Conservation (phyloP, 345 rosid genomes). For the Sonneratia caseolaris region DNA sequence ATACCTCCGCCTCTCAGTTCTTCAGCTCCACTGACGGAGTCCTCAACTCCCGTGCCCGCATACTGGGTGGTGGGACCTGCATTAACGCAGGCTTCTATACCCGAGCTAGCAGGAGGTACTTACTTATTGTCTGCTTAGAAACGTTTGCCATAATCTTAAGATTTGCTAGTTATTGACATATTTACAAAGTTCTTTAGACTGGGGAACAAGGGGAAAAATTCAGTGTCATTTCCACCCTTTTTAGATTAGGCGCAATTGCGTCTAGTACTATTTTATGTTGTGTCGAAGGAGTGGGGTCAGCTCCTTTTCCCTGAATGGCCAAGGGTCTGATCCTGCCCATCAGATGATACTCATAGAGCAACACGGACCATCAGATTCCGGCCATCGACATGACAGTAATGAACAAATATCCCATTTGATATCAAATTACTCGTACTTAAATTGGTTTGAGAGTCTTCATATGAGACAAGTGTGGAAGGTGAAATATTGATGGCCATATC, state of each 20-base stretch:
- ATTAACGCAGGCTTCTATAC: conserved; percentile 96
- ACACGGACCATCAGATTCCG: not conserved
- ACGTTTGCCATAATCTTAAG: not conserved
- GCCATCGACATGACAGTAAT: not conserved
- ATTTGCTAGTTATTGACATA: not conserved
- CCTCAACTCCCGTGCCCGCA: conserved; percentile 76
- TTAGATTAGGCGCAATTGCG: not conserved
- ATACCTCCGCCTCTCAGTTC: conserved; percentile 69
- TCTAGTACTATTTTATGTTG: not conserved
- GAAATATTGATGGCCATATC: not conserved
- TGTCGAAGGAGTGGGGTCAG: too few relatives aligned
- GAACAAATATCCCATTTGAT: not conserved
- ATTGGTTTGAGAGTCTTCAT: not conserved
- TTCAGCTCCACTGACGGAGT: conserved; percentile 91
- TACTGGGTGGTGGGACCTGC: conserved; percentile 83
- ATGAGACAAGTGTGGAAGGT: not conserved
- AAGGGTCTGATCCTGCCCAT: not conserved
- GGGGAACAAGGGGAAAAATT: not conserved
- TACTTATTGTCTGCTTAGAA: not conserved
- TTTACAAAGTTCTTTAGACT: not conserved
- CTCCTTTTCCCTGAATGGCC: not conserved
- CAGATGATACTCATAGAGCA: not conserved
- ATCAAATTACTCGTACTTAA: not conserved
- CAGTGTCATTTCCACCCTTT: not conserved
- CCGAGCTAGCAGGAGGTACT: conserved; percentile 59